These are phyloP conservation scores for Candida patagonica DNA, from an alignment of 805 yeast genomes.

Conservation along the genomic window DNA sequence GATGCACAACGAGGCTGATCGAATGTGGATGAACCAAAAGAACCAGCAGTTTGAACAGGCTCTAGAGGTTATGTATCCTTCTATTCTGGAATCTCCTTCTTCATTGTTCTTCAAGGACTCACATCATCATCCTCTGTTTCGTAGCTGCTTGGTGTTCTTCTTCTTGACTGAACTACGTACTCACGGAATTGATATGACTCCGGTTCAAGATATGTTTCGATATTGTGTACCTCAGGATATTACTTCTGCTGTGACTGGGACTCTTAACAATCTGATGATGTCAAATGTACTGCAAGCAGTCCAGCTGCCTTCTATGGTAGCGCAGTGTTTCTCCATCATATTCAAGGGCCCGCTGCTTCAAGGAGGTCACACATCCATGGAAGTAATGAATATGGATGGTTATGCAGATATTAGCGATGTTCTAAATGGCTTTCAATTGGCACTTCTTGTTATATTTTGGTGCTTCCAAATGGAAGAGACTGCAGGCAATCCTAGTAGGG, in stretches of 20 bases:
- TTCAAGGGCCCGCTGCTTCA: conserved; percentile 2
- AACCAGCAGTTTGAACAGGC: not conserved
- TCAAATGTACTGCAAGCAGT: conserved; percentile 12
- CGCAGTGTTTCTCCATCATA: conserved; percentile 14
- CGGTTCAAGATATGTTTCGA: conserved; percentile 15
- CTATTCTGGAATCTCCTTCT: conserved; percentile 1
- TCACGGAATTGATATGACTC: conserved; percentile 11
- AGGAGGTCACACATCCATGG: not conserved
- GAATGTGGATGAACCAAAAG: not conserved
- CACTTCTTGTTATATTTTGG: conserved; percentile 23
- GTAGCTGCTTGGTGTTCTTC: conserved; percentile 12
- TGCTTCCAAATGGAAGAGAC: conserved; percentile 22
- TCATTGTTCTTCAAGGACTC: not conserved
- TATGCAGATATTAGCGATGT: conserved; percentile 3
- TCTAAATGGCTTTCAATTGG: conserved; percentile 19
- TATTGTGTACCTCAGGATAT: conserved; percentile 20
- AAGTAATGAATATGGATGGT: not conserved
- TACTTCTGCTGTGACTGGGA: conserved; percentile 12
- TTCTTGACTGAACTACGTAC: conserved; percentile 14
- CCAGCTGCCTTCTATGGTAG: conserved; percentile 15
- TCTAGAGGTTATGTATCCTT: not conserved
- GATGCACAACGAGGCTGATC: not conserved
- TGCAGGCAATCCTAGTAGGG: no score
- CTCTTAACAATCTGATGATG: conserved; percentile 7
- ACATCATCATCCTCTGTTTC: conserved; percentile 18